A percentile compares a stretch with the other conserved stretches of the same genome.
These are phyloP conservation scores for Lachancea sp. DNA, from an alignment of 805 yeast species.

Conservation along the genomic window DNA sequence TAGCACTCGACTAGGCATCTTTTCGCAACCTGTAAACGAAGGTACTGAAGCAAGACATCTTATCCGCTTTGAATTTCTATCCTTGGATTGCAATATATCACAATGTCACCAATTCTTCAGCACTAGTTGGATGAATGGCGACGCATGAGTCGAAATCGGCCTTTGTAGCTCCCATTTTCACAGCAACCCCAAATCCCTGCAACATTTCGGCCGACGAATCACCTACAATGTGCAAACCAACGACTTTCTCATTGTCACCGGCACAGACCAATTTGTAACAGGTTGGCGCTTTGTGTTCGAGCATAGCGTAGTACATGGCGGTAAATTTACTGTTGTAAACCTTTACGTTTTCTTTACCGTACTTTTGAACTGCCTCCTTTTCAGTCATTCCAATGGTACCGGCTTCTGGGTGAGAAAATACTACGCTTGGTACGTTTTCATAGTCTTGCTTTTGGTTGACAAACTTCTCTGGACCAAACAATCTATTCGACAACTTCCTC, in stretches of 20 bases:
- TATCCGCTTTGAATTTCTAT: neutral
- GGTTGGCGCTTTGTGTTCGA: slow-evolving; percentile 75
- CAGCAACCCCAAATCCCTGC: slow-evolving; percentile 97
- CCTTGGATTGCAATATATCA: slow-evolving; percentile 16
- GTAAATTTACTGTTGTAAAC: slow-evolving; percentile 77
- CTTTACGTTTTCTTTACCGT: slow-evolving; percentile 74
- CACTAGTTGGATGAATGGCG: slow-evolving; percentile 97
- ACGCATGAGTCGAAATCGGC: slow-evolving; percentile 91
- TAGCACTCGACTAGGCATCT: too few relatives aligned
- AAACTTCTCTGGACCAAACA: slow-evolving; percentile 74
- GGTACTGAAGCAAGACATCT: neutral
- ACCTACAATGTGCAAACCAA: slow-evolving; percentile 92
- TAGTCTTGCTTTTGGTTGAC: slow-evolving; percentile 78
- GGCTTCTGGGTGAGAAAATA: slow-evolving; percentile 97
- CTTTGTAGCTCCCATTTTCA: slow-evolving; percentile 99
- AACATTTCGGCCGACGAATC: slow-evolving; percentile 85
- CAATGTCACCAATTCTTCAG: slow-evolving; percentile 90
- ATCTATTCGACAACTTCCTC: slow-evolving; percentile 82
- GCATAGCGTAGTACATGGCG: slow-evolving; percentile 89
- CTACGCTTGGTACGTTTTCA: slow-evolving; percentile 83
- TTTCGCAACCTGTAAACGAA: too few relatives aligned
- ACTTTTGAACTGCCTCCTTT: slow-evolving; percentile 66
- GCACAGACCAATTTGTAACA: slow-evolving; percentile 74
- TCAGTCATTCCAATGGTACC: slow-evolving; percentile 89
- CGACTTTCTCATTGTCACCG: slow-evolving; percentile 84